These are phyloP conservation scores for Leishmania aethiopica DNA, from an alignment of 208 protist species.

Conservation along the genomic window DNA sequence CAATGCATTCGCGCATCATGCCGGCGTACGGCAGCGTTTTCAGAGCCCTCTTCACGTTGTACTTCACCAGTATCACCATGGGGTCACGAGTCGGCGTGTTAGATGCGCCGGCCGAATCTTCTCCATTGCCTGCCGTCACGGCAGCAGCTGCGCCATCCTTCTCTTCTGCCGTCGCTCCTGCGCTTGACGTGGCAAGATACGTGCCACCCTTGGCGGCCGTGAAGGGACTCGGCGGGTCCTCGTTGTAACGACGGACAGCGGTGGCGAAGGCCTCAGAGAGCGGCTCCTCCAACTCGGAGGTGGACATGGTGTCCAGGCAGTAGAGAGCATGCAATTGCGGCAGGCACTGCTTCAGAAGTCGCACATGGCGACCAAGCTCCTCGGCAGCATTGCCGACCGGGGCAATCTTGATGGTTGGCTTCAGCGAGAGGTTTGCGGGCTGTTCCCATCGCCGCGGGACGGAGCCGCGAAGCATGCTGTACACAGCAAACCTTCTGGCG, in stretches of 20 bases:
- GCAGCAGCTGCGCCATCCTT: neutral
- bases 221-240: slow-evolving; percentile 10
- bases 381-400: slow-evolving; percentile 32
- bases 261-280: slow-evolving; percentile 62
- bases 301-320: slow-evolving; percentile 70
- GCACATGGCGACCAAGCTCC: slow-evolving; percentile 49
- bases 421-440: slow-evolving; percentile 71
- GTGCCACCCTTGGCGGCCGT: neutral
- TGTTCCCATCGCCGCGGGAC: slow-evolving; percentile 83
- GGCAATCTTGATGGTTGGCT: slow-evolving; percentile 65
- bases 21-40: slow-evolving; percentile 37
- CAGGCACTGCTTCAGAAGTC: slow-evolving; percentile 37
- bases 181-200: neutral
- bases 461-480: slow-evolving; percentile 71
- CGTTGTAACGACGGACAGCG: slow-evolving; percentile 37
- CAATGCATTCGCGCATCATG: slow-evolving; percentile 34
- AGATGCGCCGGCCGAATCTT: neutral
- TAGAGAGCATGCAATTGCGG: slow-evolving; percentile 34
- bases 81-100: neutral
- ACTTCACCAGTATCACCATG: slow-evolving; percentile 42
- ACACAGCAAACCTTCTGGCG: slow-evolving; percentile 46
- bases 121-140: neutral
- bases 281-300: slow-evolving; percentile 43
- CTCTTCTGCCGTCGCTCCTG: neutral
- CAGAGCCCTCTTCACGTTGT: slow-evolving; percentile 58